These are phyloP conservation scores for Mortierella sp. DNA, from an alignment of 371 early-diverging fungal species.

Conservation along the genomic window DNA sequence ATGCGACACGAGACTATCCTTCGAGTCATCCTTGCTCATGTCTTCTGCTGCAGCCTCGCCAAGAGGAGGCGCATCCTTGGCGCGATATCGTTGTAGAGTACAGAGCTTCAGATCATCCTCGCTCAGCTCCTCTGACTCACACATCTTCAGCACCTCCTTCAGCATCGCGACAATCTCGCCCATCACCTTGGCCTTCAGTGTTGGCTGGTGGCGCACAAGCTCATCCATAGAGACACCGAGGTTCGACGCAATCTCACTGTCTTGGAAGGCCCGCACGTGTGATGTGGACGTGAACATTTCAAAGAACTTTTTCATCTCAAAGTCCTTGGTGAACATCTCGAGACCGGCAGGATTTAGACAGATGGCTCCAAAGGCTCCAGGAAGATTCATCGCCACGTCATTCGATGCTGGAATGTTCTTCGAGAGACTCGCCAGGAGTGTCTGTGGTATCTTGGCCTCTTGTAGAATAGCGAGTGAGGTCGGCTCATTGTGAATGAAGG, in stretches of 20 bases:
- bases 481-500: constrained; percentile 97
- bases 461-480: constrained; percentile 92
- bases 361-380: constrained; percentile 95
- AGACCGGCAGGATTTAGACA: constrained; percentile 91
- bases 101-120: constrained; percentile 60
- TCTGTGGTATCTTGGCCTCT: constrained; percentile 88
- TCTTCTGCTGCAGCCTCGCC: constrained; percentile 53
- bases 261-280: constrained; percentile 80
- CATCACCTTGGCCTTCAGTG: constrained; percentile 77
- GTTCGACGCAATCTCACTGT: constrained; percentile 82
- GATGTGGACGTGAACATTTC: constrained; percentile 81
- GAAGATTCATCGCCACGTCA: constrained; percentile 84
- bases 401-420: constrained; percentile 76
- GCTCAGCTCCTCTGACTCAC: constrained; percentile 53
- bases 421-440: constrained; percentile 78
- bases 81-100: constrained; percentile 51
- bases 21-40: constrained; percentile 62
- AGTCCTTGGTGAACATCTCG: constrained; percentile 79
- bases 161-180: constrained; percentile 77
- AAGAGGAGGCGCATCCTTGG: constrained; percentile 31
- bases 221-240: constrained; percentile 94
- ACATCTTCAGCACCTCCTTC: constrained; percentile 62
- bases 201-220: constrained; percentile 95
- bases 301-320: constrained; percentile 81
- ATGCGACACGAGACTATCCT: constrained; percentile 61